Conservation (phyloP, 768 basidiomycete species). For the Boletus eberwhitei region DNA sequence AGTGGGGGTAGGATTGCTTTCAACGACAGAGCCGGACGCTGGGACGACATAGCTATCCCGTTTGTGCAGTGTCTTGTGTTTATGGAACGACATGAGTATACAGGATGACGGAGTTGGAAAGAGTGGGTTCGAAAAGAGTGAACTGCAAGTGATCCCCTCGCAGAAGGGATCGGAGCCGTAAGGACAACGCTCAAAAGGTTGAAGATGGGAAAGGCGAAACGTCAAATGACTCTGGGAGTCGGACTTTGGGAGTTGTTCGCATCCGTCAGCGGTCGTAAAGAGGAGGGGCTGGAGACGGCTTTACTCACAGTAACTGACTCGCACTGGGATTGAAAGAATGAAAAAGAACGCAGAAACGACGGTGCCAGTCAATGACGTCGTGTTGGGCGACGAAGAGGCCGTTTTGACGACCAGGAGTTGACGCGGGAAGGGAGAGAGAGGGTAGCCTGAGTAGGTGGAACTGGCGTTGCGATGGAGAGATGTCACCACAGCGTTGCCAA, state of each 20-base stretch:
- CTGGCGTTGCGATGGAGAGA: constrained; percentile 16
- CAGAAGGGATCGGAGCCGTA: constrained; percentile 19
- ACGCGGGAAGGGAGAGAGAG: neutral
- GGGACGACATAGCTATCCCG: constrained; percentile 12
- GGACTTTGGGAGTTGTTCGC: constrained; percentile 17
- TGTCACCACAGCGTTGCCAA: neutral
- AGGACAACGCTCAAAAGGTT: neutral
- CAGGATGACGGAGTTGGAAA: neutral
- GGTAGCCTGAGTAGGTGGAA: neutral
- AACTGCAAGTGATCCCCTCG: constrained; percentile 13
- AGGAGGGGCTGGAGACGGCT: neutral
- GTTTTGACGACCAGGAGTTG: neutral
- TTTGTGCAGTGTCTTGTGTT: constrained; percentile 6
- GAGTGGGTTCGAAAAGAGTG: constrained; percentile 20
- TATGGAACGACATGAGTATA: constrained; percentile 14
- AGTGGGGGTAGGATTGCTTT: constrained; percentile 25
- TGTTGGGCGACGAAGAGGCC: neutral
- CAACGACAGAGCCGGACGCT: constrained; percentile 25
- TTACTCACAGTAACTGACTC: constrained; percentile 14
- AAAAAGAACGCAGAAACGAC: neutral
- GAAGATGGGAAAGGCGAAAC: neutral
- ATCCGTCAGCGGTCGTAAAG: constrained; percentile 14
- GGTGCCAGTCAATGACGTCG: constrained; percentile 9
- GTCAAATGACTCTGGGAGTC: constrained; percentile 1
- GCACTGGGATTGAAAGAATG: neutral